Conservation (phyloP, 2,329 filamentous ascomycete species). For the Hysterium pulicare region DNA sequence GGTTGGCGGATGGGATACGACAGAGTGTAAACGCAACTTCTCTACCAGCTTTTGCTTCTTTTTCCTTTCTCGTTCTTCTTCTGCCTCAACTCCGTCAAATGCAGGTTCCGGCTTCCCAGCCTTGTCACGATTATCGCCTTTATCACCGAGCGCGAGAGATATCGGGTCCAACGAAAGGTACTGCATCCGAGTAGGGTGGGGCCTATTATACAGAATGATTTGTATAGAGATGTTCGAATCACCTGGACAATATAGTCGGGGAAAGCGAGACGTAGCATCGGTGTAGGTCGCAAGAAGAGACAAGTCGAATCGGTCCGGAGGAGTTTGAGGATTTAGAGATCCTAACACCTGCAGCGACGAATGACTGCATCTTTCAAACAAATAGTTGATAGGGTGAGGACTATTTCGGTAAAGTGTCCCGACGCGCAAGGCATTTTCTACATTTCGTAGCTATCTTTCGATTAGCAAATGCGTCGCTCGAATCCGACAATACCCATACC, state of each 20-base stretch:
- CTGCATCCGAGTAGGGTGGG: slow-evolving; percentile 85
- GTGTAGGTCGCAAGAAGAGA: slow-evolving; percentile 65
- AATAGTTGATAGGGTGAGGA: slow-evolving; percentile 72
- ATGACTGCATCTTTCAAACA: slow-evolving; percentile 82
- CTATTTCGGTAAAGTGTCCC: slow-evolving; percentile 81
- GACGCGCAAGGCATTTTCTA: slow-evolving; percentile 81
- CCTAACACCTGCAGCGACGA: slow-evolving; percentile 82
- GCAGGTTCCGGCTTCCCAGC: slow-evolving; percentile 38
- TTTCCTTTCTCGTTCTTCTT: slow-evolving; percentile 65
- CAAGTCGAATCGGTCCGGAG: slow-evolving; percentile 56
- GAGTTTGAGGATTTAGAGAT: slow-evolving; percentile 63
- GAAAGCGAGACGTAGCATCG: slow-evolving; percentile 52
- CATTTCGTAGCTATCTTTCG: slow-evolving; percentile 62
- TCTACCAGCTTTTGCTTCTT: slow-evolving; percentile 68
- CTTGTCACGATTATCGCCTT: slow-evolving; percentile 58
- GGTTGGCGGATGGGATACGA: slow-evolving; percentile 71
- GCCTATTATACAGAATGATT: slow-evolving; percentile 83
- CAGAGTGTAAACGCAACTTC: slow-evolving; percentile 84
- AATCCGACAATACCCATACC: slow-evolving; percentile 50
- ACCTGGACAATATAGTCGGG: slow-evolving; percentile 66
- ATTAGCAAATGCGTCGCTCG: slow-evolving; percentile 4
- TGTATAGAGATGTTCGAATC: slow-evolving; percentile 72
- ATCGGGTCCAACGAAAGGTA: slow-evolving; percentile 92
- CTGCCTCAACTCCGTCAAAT: slow-evolving; percentile 62
- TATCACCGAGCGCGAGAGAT: slow-evolving; percentile 71